phyloP scores from a whole-genome alignment of 768 basidiomycete species.

The Naganishia randhawae region DNA sequence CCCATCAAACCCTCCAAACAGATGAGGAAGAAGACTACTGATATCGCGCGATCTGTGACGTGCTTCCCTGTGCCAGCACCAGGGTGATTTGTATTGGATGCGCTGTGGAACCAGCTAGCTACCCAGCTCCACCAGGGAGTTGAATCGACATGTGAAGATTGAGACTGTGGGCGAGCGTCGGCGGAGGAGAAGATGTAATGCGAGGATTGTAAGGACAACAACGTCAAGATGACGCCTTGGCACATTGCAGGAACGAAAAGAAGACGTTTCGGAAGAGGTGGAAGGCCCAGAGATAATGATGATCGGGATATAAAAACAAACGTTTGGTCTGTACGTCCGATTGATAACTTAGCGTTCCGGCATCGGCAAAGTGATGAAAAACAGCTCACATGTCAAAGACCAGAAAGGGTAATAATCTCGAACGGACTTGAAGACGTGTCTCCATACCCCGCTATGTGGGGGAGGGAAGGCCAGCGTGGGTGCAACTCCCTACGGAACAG shows the following conservation, averaged over 20 bases:
- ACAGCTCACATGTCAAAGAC: constrained; percentile 47
- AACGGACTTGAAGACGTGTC: constrained; percentile 73
- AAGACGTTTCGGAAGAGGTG: constrained; percentile 66
- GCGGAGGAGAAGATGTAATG: constrained; percentile 56
- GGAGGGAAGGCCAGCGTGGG: constrained; percentile 86
- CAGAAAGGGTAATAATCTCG: constrained; percentile 94
- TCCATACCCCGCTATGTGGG: constrained; percentile 64
- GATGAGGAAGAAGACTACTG: constrained; percentile 70
- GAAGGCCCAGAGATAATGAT: constrained; percentile 76
- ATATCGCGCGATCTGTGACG: constrained; percentile 55
- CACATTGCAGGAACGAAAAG: constrained; percentile 72
- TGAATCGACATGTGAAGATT: neutral
- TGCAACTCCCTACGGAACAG: constrained; percentile 65
- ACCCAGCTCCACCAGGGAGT: constrained; percentile 19
- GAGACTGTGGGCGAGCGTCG: constrained; percentile 59
- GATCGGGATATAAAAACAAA: constrained; percentile 92
- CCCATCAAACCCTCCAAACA: constrained; percentile 88
- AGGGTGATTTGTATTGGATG: constrained; percentile 30
- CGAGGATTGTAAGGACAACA: constrained; percentile 42
- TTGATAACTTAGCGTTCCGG: neutral
- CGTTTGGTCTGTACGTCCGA: constrained; percentile 53
- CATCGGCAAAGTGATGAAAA: neutral
- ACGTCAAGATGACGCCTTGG: constrained; percentile 63
- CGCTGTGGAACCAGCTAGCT: neutral
- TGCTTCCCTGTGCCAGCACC: constrained; percentile 36